Evolutionary conservation across 2,329 filamentous ascomycete species (phyloP).

Genomic region (Plenodomus biglobosus): DNA sequence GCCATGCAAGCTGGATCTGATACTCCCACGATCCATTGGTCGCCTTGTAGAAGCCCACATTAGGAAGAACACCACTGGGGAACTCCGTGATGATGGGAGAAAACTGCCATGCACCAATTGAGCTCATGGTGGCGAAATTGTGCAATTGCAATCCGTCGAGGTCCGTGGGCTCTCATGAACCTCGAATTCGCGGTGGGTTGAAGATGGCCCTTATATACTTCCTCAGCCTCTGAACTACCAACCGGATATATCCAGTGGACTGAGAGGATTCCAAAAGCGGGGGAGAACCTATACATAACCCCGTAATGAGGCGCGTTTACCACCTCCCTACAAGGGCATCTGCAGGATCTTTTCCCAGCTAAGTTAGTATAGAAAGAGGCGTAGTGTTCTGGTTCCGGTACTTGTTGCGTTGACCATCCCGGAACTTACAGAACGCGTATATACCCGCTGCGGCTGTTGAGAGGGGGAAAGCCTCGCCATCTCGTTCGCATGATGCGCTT

Average conservation of each 20-base stretch:
- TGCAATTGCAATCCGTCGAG: background rate
- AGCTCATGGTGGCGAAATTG: slow-evolving; percentile 10
- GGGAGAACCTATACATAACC: too few species aligned
- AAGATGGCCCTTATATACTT: slow-evolving; percentile 1
- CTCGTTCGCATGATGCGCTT: background rate
- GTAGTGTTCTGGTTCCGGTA: slow-evolving; percentile 11
- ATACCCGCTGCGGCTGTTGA: background rate
- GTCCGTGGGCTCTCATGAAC: background rate
- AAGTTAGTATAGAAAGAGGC: slow-evolving; percentile 9
- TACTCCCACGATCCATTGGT: slow-evolving; percentile 40
- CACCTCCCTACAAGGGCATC: slow-evolving; percentile 6
- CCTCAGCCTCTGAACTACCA: slow-evolving; percentile 1
- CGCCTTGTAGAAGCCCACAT: slow-evolving; percentile 33
- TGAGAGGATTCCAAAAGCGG: slow-evolving; percentile 3
- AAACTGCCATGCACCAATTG: slow-evolving; percentile 34
- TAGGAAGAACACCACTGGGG: slow-evolving; percentile 29
- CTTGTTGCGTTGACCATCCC: slow-evolving; percentile 7
- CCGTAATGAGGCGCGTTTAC: slow-evolving; percentile 6
- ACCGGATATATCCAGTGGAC: background rate
- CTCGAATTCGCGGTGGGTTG: background rate
- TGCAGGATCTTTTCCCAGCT: slow-evolving; percentile 2
- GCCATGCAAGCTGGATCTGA: slow-evolving; percentile 38
- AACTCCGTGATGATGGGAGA: slow-evolving; percentile 28
- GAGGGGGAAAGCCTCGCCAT: background rate
- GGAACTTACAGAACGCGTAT: slow-evolving; percentile 2